A percentile compares a stretch with the other conserved stretches of the same genome.
Evolutionary conservation across 2,329 filamentous ascomycete species (phyloP).

Genomic region (Colletotrichum sp.): DNA sequence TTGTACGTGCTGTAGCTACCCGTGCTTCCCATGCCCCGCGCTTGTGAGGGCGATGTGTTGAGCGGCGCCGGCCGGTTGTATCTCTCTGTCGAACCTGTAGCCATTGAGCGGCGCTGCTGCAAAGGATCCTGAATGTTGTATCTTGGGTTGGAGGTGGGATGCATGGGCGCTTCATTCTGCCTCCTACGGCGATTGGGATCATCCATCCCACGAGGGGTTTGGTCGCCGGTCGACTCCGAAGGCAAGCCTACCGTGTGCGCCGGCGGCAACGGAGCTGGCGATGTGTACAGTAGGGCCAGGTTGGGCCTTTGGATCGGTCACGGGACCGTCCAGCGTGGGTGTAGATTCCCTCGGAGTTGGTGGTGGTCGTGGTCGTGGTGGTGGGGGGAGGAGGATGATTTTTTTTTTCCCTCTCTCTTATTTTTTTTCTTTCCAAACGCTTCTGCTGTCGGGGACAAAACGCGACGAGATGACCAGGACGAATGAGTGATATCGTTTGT

Average conservation of each 20-base stretch:
- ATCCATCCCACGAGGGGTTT: conserved; percentile 74
- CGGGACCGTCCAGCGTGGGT: conserved; percentile 27
- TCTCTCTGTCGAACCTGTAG: conserved; percentile 39
- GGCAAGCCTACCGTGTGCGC: conserved; percentile 67
- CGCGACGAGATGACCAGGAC: background rate
- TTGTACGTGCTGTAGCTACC: conserved; percentile 61
- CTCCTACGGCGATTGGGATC: conserved; percentile 74
- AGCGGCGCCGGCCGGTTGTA: conserved; percentile 55
- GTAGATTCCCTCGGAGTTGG: background rate
- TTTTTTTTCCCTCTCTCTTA: background rate
- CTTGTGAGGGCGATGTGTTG: conserved; percentile 51
- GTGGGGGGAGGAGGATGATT: background rate
- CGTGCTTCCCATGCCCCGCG: conserved; percentile 55
- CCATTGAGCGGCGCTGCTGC: conserved; percentile 44
- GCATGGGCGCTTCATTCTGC: conserved; percentile 75
- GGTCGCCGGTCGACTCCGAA: conserved; percentile 57
- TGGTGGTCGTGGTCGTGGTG: background rate
- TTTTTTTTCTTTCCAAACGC: background rate
- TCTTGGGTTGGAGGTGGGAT: conserved; percentile 61
- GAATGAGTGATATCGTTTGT: background rate
- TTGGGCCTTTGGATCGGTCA: conserved; percentile 49
- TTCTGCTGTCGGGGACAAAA: background rate
- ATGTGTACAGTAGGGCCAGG: conserved; percentile 67
- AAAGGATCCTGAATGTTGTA: conserved; percentile 56
- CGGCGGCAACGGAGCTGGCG: conserved; percentile 68